A percentile compares a stretch with the other conserved stretches of the same genome.
Conservation (phyloP, 495 filamentous ascomycete species). For the Neurospora discreta region DNA sequence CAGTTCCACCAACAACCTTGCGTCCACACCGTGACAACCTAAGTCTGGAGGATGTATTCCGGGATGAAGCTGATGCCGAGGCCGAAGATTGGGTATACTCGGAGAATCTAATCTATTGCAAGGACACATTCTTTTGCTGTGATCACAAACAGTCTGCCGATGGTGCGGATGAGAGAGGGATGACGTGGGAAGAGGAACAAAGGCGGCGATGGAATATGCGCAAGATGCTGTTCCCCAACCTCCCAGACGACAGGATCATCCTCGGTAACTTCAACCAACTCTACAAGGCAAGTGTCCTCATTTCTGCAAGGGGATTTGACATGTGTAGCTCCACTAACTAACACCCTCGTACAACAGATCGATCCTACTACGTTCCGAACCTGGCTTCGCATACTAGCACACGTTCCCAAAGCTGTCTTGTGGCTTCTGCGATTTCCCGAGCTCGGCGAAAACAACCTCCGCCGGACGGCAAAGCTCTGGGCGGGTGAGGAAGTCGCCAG, state of each 20-base stretch:
- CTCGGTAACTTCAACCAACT: constrained; percentile 98
- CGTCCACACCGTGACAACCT: constrained; percentile 67
- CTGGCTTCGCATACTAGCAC: constrained; percentile 89
- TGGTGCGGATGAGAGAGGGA: constrained; percentile 48
- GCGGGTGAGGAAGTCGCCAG: constrained; percentile 75
- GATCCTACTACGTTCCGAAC: constrained; percentile 94
- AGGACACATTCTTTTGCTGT: constrained; percentile 98
- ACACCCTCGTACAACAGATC: constrained; percentile 47
- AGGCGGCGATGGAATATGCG: constrained; percentile 82
- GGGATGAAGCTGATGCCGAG: constrained; percentile 56
- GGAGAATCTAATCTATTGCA: constrained; percentile 90
- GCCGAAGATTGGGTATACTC: constrained; percentile 81
- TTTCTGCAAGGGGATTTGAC: not conserved
- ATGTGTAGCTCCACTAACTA: not conserved
- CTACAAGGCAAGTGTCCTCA: constrained; percentile 67
- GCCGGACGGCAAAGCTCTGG: constrained; percentile 70
- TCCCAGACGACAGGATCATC: constrained; percentile 79
- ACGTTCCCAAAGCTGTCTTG: constrained; percentile 76
- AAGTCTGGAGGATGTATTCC: constrained; percentile 56
- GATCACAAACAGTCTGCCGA: constrained; percentile 92
- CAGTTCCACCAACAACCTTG: constrained; percentile 73
- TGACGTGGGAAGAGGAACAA: constrained; percentile 83
- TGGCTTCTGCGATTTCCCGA: constrained; percentile 98
- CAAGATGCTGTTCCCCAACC: constrained; percentile 80
- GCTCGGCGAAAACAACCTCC: constrained; percentile 76